Conservation (phyloP, 2,329 filamentous ascomycete genomes). For the Biscogniauxia mediterranea region DNA sequence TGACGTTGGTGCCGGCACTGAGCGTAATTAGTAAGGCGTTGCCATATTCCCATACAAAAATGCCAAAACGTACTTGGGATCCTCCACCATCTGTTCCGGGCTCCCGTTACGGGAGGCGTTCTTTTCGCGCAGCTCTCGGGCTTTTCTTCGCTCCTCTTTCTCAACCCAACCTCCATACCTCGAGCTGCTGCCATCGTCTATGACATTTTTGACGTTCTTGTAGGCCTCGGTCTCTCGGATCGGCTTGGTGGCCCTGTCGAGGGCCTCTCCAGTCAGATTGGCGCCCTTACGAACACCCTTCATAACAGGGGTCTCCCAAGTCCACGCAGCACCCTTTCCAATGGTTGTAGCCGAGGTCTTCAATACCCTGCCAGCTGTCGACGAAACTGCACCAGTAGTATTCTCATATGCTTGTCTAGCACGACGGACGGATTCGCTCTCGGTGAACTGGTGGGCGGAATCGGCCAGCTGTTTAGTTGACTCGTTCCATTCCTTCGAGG, state of each 20-base stretch:
- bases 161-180: constrained; percentile 96
- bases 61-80: constrained; percentile 71
- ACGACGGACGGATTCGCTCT: constrained; percentile 85
- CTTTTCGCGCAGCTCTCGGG: constrained; percentile 71
- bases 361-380: constrained; percentile 74
- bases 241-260: constrained; percentile 93
- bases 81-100: constrained; percentile 69
- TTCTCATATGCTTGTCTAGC: constrained; percentile 85
- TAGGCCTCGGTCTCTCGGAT: constrained; percentile 93
- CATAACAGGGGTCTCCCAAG: constrained; percentile 92
- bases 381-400: constrained; percentile 78
- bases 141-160: constrained; percentile 85
- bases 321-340: constrained; percentile 90
- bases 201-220: constrained; percentile 91
- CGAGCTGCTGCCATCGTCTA: constrained; percentile 95
- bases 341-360: constrained; percentile 84
- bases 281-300: constrained; percentile 88
- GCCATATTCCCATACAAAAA: constrained; percentile 13
- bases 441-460: constrained; percentile 84
- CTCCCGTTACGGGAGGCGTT: constrained; percentile 51
- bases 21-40: constrained; percentile 29
- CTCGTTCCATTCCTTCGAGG: constrained; percentile 98
- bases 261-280: constrained; percentile 76
- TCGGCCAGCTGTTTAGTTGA: constrained; percentile 92
- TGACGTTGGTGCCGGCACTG: constrained; percentile 91